A percentile compares a stretch with the other conserved stretches of the same genome.
Evolutionary conservation across 2,329 filamentous ascomycete species (phyloP).

Genomic region (Scedosporium boydii): DNA sequence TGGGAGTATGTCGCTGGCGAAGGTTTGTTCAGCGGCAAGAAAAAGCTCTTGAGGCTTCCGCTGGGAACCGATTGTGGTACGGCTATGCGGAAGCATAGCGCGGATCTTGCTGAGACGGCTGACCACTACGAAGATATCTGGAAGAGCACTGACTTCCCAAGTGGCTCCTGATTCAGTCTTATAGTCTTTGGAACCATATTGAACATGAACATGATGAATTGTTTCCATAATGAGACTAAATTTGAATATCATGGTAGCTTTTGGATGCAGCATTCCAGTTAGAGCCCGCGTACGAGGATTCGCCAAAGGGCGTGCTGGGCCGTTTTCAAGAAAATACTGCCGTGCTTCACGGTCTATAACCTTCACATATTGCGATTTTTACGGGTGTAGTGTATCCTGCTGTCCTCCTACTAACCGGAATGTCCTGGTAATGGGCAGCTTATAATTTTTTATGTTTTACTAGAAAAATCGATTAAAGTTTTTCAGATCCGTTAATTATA

Average conservation of each 20-base stretch:
- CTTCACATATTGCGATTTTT: too few species aligned
- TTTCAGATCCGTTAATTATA: too few species aligned
- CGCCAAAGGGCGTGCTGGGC: too few species aligned
- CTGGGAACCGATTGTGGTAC: background rate
- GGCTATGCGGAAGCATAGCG: background rate
- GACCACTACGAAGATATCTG: background rate
- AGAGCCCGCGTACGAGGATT: too few species aligned
- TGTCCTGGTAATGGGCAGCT: too few species aligned
- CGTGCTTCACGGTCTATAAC: too few species aligned
- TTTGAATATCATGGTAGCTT: background rate
- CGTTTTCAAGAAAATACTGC: too few species aligned
- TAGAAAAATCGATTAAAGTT: too few species aligned
- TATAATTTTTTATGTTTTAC: too few species aligned
- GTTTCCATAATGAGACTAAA: background rate
- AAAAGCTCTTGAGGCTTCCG: constrained; percentile 20
- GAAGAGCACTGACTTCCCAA: background rate
- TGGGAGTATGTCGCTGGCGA: constrained; percentile 24
- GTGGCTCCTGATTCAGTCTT: background rate
- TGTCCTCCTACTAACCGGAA: too few species aligned
- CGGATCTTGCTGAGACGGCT: background rate
- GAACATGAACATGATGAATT: background rate
- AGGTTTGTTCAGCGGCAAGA: constrained; percentile 20
- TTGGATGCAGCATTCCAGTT: too few species aligned
- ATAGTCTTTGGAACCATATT: background rate
- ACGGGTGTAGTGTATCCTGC: too few species aligned